phyloP scores from a whole-genome alignment of 495 filamentous ascomycete genomes.

The Aspergillus affinis region DNA sequence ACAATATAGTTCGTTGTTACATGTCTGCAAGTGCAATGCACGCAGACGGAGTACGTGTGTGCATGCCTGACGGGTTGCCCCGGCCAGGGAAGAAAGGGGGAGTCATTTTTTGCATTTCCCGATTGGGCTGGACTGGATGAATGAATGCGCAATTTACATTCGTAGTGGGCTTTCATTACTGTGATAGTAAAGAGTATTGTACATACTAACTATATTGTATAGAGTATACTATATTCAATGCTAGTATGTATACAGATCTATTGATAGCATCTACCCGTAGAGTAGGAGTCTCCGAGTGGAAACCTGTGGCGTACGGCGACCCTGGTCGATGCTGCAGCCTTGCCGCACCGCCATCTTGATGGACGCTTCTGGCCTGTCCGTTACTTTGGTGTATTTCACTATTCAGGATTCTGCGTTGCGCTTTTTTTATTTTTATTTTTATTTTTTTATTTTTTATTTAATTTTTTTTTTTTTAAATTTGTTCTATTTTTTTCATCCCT shows the following conservation, averaged over 20 bases:
- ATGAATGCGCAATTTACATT: too few species aligned
- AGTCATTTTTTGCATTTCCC: slow-evolving; percentile 4
- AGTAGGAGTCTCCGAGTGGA: not conserved
- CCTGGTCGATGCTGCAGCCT: slow-evolving; percentile 21
- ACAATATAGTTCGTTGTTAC: too few species aligned
- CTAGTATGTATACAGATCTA: not conserved
- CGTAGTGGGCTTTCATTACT: too few species aligned
- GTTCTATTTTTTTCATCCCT: not conserved
- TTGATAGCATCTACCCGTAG: not conserved
- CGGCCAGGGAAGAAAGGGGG: slow-evolving; percentile 11
- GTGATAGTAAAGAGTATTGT: too few species aligned
- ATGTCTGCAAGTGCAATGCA: not conserved
- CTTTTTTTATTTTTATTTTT: slow-evolving; percentile 9
- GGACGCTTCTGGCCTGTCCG: not conserved
- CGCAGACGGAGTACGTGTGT: not conserved
- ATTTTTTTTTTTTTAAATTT: slow-evolving; percentile 6
- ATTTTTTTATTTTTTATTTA: slow-evolving; percentile 5
- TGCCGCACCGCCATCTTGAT: slow-evolving; percentile 9
- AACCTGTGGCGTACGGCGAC: slow-evolving; percentile 16
- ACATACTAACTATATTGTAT: too few species aligned
- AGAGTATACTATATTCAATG: too few species aligned
- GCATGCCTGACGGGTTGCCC: not conserved
- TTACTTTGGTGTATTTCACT: not conserved
- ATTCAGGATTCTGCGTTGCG: slow-evolving; percentile 3
- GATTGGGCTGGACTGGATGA: too few species aligned